phyloP scores from a whole-genome alignment of 305 asterid genomes.

The Rubia occidens region DNA sequence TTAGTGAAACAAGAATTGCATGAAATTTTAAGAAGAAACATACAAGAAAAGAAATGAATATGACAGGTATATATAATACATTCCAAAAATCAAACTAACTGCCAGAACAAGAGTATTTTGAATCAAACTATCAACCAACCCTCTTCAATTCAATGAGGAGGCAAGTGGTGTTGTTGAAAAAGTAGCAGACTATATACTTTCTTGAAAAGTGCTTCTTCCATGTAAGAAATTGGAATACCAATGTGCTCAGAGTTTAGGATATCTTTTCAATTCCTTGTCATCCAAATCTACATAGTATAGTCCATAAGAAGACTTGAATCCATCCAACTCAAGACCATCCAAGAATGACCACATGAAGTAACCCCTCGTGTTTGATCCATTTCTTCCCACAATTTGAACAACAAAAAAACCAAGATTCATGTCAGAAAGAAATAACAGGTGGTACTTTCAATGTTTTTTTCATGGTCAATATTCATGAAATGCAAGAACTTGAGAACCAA shows the following conservation, averaged over 20 bases:
- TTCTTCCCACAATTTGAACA: conserved; percentile 20
- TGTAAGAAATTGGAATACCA: conserved; percentile 47
- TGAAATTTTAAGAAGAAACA: background rate
- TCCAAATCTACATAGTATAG: conserved; percentile 46
- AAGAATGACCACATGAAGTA: conserved; percentile 46
- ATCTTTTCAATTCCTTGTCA: conserved; percentile 32
- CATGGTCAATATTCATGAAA: background rate
- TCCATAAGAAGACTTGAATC: conserved; percentile 27
- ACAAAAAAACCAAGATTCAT: background rate
- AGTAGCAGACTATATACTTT: conserved; percentile 6
- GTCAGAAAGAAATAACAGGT: background rate
- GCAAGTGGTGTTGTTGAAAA: background rate
- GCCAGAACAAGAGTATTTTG: background rate
- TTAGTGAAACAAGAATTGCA: background rate
- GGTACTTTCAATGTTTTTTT: background rate
- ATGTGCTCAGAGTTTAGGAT: conserved; percentile 31
- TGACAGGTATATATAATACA: background rate
- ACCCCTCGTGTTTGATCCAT: conserved; percentile 45
- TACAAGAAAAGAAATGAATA: background rate
- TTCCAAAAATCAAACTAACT: background rate
- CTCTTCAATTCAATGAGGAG: conserved; percentile 7
- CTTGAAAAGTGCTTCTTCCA: conserved; percentile 17
- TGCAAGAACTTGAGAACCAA: background rate
- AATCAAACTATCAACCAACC: too few species aligned
- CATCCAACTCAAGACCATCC: conserved; percentile 44